Evolutionary conservation across 805 yeast genomes (phyloP).

Genomic region (Yarrowia porcina): DNA sequence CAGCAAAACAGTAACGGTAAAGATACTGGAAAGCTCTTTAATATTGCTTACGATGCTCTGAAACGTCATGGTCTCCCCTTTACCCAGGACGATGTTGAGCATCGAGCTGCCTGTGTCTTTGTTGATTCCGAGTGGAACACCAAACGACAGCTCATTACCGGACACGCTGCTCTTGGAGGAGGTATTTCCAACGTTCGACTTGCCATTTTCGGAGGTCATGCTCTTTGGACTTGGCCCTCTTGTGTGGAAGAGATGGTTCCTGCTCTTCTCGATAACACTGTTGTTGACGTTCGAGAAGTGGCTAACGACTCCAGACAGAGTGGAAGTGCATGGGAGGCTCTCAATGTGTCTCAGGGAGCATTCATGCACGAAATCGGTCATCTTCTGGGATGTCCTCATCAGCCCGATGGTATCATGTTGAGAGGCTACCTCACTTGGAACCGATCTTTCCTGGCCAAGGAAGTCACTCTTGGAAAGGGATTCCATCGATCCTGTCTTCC

Average conservation of each 20-base stretch:
- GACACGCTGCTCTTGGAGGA: constrained; percentile 96
- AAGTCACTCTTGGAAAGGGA: constrained; percentile 36
- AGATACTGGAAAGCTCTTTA: constrained; percentile 71
- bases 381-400: constrained; percentile 86
- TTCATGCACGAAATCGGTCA: constrained; percentile 96
- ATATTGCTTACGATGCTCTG: constrained; percentile 75
- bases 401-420: constrained; percentile 84
- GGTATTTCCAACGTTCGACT: constrained; percentile 65
- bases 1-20: constrained; percentile 78
- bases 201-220: constrained; percentile 94
- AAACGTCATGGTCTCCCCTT: constrained; percentile 55
- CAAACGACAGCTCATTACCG: constrained; percentile 53
- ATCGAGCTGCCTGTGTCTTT: constrained; percentile 80
- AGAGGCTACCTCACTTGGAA: constrained; percentile 79
- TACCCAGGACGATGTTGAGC: constrained; percentile 45
- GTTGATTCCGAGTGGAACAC: constrained; percentile 84
- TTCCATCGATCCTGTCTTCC: constrained; percentile 40
- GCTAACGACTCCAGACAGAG: constrained; percentile 87
- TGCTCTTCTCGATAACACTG: constrained; percentile 69
- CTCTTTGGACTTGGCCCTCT: constrained; percentile 90
- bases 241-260: constrained; percentile 66
- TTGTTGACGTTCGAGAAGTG: constrained; percentile 61
- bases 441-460: constrained; percentile 75
- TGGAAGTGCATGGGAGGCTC: constrained; percentile 86
- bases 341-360: constrained; percentile 84